Percentiles rank a stretch among this genome's conserved stretches.
phyloP scores from a whole-genome alignment of 1,284 basidiomycete species.

The Polyporus tsugae region DNA sequence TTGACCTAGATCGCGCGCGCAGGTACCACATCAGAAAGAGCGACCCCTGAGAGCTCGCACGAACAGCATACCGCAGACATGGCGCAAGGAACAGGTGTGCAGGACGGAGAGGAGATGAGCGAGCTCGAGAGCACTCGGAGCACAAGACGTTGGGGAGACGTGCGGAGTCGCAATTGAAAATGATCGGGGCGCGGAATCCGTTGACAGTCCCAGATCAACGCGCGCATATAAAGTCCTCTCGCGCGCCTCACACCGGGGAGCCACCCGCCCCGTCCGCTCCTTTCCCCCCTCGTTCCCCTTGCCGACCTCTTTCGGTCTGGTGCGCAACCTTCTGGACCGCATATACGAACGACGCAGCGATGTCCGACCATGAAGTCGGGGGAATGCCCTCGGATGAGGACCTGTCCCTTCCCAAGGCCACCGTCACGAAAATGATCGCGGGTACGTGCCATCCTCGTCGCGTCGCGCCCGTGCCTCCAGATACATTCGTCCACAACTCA shows the following conservation, averaged over 20 bases:
- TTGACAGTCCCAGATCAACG: constrained; percentile 31
- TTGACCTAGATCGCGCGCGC: constrained; percentile 63
- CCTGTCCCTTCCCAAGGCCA: constrained; percentile 95
- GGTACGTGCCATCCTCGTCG: constrained; percentile 58
- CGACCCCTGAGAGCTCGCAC: constrained; percentile 19
- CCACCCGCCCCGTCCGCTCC: constrained; percentile 25
- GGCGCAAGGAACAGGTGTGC: constrained; percentile 40
- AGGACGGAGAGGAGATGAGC: background rate
- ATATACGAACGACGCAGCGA: constrained; percentile 44
- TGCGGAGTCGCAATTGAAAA: constrained; percentile 63
- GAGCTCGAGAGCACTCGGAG: background rate
- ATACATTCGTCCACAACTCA: background rate
- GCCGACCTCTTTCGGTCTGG: constrained; percentile 1
- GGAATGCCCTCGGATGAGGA: constrained; percentile 83
- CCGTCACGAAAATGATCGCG: constrained; percentile 95
- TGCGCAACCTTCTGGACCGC: constrained; percentile 5
- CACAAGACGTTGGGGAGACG: constrained; percentile 45
- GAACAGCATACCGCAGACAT: constrained; percentile 60
- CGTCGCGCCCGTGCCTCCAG: constrained; percentile 10
- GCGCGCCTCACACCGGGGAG: constrained; percentile 28
- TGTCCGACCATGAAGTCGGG: constrained; percentile 88
- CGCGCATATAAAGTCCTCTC: constrained; percentile 36
- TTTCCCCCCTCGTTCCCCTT: constrained; percentile 17
- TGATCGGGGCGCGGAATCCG: constrained; percentile 27
- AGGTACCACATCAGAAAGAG: constrained; percentile 24